Base-by-base conservation (phyloP, 140 eudicot species). In the Stevia rebaudiana region DNA sequence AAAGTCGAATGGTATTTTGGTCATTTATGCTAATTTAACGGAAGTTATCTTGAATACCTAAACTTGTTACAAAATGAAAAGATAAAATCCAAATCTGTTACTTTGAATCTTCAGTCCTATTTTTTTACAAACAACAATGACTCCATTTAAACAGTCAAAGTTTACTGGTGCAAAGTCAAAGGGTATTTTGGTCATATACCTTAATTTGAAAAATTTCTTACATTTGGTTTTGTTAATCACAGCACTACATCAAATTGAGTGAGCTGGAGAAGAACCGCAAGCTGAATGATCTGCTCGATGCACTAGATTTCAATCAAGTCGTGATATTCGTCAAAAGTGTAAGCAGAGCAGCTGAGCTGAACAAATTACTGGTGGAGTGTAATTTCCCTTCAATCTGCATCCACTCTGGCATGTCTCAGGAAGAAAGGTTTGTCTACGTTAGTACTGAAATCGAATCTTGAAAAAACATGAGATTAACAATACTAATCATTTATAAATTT, bases 351-450 rank as follows among this genome's bases (percentile, higher is more conserved):
- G 98, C 96, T 24, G 96, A 91, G 90, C 84, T 91, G 74, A 87
- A 91, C 79, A 91, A 91, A 65, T 78, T 91, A 69, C 95, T 91
- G 11, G 96, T 87, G 67, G 98, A 91, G 72, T 91, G 98, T 65
- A 91, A 91, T 77, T 91, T 91, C 60, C 98, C 98, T 46, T 91
- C 98, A 3, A 91, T 91, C 58, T 91, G 98, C 72, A 91, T 91
- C 68, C 98, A 91, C 78, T 91, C 98, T 68, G 98, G 98, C 78
- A 91, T 91, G 98, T 78, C 98, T 25, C 98, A 91, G 78, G 98
- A 91, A 75, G 98, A 91, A 79, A 91, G 98, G 98, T 90, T 25
- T 56, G 80, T 68, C 23, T 46, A 18, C 5, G 9, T 17, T 35
- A 21, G 16, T 53, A 6, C 35, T 52, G 16, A 22, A 17, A 5